Evolutionary conservation across 208 protist species (phyloP).

Genomic region (Wallacemonas rigidus): DNA sequence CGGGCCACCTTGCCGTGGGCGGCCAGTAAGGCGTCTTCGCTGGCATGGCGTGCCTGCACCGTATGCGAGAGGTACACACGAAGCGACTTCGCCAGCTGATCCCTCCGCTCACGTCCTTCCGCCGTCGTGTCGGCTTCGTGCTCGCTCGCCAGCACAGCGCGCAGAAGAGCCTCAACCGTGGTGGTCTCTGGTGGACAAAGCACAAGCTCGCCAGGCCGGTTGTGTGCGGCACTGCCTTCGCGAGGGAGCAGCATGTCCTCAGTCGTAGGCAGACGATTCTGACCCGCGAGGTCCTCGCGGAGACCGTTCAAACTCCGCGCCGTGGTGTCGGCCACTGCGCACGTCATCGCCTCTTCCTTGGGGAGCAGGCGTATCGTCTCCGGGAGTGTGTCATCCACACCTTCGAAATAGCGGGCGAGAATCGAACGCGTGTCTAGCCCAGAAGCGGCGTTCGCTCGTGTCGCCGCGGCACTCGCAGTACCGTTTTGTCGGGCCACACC

Average conservation of each 20-base stretch:
- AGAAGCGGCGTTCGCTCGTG: neutral
- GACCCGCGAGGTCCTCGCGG: neutral
- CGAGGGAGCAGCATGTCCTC: conserved; percentile 4
- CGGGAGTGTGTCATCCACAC: neutral
- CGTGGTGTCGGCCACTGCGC: conserved; percentile 1
- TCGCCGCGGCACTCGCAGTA: neutral
- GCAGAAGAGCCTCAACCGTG: conserved; percentile 5
- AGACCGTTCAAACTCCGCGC: neutral
- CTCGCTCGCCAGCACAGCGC: neutral
- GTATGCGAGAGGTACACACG: conserved; percentile 5
- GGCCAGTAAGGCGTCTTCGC: conserved; percentile 33
- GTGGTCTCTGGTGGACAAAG: conserved; percentile 12
- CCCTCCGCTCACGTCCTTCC: neutral
- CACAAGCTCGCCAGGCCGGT: neutral
- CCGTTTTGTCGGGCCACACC: too few relatives aligned
- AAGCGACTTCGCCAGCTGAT: conserved; percentile 1
- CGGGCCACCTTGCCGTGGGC: conserved; percentile 30
- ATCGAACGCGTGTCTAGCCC: neutral
- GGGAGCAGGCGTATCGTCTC: neutral
- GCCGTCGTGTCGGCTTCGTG: neutral
- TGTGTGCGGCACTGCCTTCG: conserved; percentile 12
- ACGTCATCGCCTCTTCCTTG: neutral
- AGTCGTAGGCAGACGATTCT: neutral
- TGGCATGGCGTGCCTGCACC: conserved; percentile 11
- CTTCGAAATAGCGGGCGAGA: conserved; percentile 5